Base-by-base conservation (phyloP, 306 rosid genomes). In the Trifolium dubium region DNA sequence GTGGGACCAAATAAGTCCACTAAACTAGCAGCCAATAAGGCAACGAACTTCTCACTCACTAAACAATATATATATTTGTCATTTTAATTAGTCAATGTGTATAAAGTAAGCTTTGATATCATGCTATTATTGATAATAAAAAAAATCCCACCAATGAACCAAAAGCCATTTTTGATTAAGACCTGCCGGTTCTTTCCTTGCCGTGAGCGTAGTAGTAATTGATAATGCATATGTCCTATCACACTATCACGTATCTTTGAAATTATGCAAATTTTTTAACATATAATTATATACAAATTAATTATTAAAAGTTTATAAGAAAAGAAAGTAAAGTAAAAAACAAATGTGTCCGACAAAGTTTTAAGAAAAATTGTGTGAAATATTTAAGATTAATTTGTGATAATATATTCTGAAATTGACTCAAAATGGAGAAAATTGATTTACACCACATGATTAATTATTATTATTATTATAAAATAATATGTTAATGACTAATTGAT, bases 1-100 rank as follows among this genome's bases (percentile, higher is more conserved):
- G 56, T 77, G 51, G 74, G 69, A 39, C 59, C 69, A 23, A 17
- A 59, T 58, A 5, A 14, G 31, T 56, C 68, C 75, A 59, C 80
- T 30, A 41, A 41, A 67, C 39, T 11, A 56, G 49, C 10, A 53
- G 17, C 56, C 17, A 29, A 14, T 35, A 47, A 47, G n/a, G 46
- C 50, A 43, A 47, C 5, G 15, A 29, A 47, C 31, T 67, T 76
- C 49, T 43, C 49, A 43, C 49, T 43, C 63, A 35, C 54, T 19
- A 65, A 11, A 2, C 13, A 35, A 19, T 14, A 10, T 51, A 15
- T 39, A 10, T 55, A 13, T 14, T 10, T 59, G 51, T 58, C 55
- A 37, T 39, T 10, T 35, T 6, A 35, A 35, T 35, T 39, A 44
- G 59, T 67, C 28, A 46, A 47, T 46, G 55, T 53, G 10, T 51